Conservation (phyloP, 768 basidiomycete genomes). For the Podaxis mareebaensis region DNA sequence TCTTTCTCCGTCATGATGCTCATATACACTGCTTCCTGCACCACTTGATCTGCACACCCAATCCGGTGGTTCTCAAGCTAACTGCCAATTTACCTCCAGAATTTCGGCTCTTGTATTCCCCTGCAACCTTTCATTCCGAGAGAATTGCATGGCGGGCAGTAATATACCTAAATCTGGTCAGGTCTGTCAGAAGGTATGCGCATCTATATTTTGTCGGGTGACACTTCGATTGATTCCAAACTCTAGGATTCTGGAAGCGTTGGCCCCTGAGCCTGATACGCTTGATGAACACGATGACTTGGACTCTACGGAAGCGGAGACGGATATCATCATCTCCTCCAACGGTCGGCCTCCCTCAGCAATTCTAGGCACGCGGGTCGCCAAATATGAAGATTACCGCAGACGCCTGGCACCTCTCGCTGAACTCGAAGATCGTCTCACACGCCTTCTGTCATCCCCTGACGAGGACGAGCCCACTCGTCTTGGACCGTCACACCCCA, state of each 20-base stretch:
- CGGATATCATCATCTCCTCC: conserved; percentile 50
- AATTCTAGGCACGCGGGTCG: conserved; percentile 48
- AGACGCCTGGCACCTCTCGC: conserved; percentile 65
- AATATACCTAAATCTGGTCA: conserved; percentile 85
- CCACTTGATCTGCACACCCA: conserved; percentile 6
- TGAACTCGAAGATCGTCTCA: conserved; percentile 70
- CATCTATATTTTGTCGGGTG: conserved; percentile 16
- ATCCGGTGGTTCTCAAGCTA: neutral
- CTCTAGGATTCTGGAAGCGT: conserved; percentile 69
- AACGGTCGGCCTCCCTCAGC: conserved; percentile 53
- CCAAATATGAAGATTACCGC: conserved; percentile 64
- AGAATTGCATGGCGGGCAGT: conserved; percentile 86
- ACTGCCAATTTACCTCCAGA: conserved; percentile 43
- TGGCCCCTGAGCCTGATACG: conserved; percentile 62
- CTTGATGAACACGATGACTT: conserved; percentile 60
- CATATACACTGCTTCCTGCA: neutral
- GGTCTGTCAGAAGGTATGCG: conserved; percentile 69
- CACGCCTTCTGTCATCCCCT: conserved; percentile 63
- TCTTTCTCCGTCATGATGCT: neutral
- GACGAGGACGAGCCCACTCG: conserved; percentile 73
- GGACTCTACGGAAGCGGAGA: conserved; percentile 48
- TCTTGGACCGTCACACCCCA: conserved; percentile 39
- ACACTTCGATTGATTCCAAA: conserved; percentile 20
- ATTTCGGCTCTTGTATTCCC: conserved; percentile 81
- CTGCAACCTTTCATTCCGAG: conserved; percentile 75